Evolutionary conservation across 2,329 filamentous ascomycete genomes (phyloP), one percentile per base, ranked within the genome.

Genomic region (Bipolaris cookei): DNA sequence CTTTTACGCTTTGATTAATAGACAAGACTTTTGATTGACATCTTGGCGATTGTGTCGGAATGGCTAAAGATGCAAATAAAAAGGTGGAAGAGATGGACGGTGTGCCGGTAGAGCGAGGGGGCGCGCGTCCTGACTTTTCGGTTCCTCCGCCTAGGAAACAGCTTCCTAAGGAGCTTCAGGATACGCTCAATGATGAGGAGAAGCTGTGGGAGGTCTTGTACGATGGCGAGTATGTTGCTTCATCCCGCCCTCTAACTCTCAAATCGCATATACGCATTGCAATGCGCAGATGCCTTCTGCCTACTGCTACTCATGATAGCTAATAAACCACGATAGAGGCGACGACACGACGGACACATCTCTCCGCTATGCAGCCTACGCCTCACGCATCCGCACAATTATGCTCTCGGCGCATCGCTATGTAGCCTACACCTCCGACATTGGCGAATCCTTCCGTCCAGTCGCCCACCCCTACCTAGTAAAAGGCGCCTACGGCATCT

Each of bases 361-460:
- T 66, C 81, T 96, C 70, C 90, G 95, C 71, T 99, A 98, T 79
- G 94, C 93, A 55, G 95, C 90, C 66, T 99, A 99, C 79, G 91
- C 92, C 45, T 87, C 88, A 58, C 88, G 95, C 46, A 80, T 95
- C 61, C 88, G 91, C 60, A 97, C 93, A 6, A 90, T 98, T 65
- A 87, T 99, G 70, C 82, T 93, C 66, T 92, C 90, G 14, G 93
- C 93, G 3, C 95, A 98, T 72, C 89, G 95, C 70, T 99, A 99
- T 72, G 92, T 99, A 46, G 95, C 95, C 54, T 99, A 99, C 76
- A 98, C 95, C 0, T 93, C 89, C 18, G 94, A 98, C 71, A 94
- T 99, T 63, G 95, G 95, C 74, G 95, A 99, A 78, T 96, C 91
- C 0, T 99, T 99, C 79, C 87, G 95, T 1, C 95, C 95, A 0